Conservation (phyloP, 768 basidiomycete genomes). For the Trichaptum fuscoviolaceum region DNA sequence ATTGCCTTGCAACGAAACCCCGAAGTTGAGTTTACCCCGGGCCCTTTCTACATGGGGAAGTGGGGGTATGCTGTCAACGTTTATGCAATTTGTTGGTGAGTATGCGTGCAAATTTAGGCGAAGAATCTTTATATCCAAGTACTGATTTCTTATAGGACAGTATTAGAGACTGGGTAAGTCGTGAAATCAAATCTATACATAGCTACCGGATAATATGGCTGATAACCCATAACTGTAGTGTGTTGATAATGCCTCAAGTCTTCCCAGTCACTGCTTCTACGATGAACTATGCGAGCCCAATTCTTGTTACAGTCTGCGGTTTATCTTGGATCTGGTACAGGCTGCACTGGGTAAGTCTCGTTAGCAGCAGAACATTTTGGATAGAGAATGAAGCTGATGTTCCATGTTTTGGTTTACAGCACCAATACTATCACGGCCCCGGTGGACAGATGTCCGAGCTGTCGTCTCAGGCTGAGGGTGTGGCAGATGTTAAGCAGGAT, state of each 20-base stretch:
- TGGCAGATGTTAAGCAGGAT: too few species aligned
- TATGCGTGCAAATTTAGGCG: background rate
- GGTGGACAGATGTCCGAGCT: background rate
- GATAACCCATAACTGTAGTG: background rate
- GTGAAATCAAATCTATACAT: constrained; percentile 2
- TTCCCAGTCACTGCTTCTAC: constrained; percentile 15
- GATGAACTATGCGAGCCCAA: constrained; percentile 18
- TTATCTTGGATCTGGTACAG: constrained; percentile 16
- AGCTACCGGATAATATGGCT: too few species aligned
- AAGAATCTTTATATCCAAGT: background rate
- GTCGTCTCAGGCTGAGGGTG: too few species aligned
- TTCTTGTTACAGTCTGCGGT: constrained; percentile 14
- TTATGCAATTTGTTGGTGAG: constrained; percentile 16
- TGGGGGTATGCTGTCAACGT: constrained; percentile 15
- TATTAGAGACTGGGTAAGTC: constrained; percentile 15
- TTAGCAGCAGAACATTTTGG: background rate
- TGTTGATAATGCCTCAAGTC: constrained; percentile 19
- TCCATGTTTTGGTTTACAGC: background rate
- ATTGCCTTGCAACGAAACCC: constrained; percentile 5
- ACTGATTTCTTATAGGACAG: constrained; percentile 8
- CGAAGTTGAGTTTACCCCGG: constrained; percentile 13
- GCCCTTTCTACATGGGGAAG: constrained; percentile 14
- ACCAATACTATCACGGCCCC: background rate
- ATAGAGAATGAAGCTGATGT: background rate
- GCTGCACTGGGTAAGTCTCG: constrained; percentile 12